A percentile compares a stretch with the other conserved stretches of the same genome.
These are phyloP conservation scores for Suhomyces vadensis DNA, from an alignment of 805 yeast species.

Conservation along the genomic window DNA sequence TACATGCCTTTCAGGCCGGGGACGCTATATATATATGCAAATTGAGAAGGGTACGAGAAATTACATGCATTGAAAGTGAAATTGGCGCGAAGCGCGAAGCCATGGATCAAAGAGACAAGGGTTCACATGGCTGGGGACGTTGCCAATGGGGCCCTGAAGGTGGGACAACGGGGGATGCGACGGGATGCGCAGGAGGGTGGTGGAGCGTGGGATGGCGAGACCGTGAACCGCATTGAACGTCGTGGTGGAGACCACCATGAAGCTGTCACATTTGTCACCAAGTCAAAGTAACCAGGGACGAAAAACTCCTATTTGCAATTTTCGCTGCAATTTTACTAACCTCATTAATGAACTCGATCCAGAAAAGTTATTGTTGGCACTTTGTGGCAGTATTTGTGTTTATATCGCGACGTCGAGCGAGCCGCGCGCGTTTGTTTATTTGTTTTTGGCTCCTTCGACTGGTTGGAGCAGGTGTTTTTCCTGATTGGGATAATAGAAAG, in stretches of 20 bases:
- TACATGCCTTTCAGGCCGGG: neutral
- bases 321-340: neutral
- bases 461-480: slow-evolving; percentile 6
- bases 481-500: slow-evolving; percentile 3
- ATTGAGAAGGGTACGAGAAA: neutral
- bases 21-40: slow-evolving; percentile 1
- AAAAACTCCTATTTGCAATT: neutral
- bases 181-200: no score
- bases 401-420: slow-evolving; percentile 4
- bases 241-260: no score
- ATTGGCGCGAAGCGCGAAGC: slow-evolving; percentile 5
- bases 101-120: neutral
- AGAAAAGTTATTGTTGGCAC: slow-evolving; percentile 6
- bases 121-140: no score
- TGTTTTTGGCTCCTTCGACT: slow-evolving; percentile 4
- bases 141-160: no score
- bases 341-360: slow-evolving; percentile 6
- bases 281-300: no score
- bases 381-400: slow-evolving; percentile 8
- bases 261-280: no score
- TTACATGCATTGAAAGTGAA: slow-evolving; percentile 1
- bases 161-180: no score
- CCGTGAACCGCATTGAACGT: no score
- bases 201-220: no score
- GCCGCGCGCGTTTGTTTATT: slow-evolving; percentile 3